A percentile compares a stretch with the other conserved stretches of the same genome.
Evolutionary conservation across 2,329 filamentous ascomycete genomes (phyloP).

Genomic region (Aureobasidium sp.): DNA sequence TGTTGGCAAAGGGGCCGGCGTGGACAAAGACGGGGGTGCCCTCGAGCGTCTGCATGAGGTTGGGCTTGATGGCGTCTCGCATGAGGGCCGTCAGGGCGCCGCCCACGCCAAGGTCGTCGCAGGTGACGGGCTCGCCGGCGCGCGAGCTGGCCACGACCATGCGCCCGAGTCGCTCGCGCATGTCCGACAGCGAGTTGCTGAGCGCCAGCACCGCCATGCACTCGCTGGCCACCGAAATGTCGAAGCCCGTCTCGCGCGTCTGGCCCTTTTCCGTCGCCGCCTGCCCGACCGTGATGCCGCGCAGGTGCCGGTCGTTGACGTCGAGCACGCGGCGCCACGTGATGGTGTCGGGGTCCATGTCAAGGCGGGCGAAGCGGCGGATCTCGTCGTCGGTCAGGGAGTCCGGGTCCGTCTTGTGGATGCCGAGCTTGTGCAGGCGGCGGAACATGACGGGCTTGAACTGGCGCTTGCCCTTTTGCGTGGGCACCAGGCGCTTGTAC

Average conservation of each 20-base stretch:
- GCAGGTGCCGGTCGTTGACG: constrained; percentile 91
- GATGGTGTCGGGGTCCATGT: constrained; percentile 94
- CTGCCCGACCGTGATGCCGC: constrained; percentile 80
- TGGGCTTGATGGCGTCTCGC: constrained; percentile 98
- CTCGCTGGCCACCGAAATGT: constrained; percentile 95
- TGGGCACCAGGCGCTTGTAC: constrained; percentile 79
- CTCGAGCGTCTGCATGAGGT: constrained; percentile 96
- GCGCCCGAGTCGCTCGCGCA: constrained; percentile 85
- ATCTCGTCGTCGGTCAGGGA: constrained; percentile 89
- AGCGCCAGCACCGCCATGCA: constrained; percentile 97
- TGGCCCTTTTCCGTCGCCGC: constrained; percentile 87
- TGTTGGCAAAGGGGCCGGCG: constrained; percentile 95
- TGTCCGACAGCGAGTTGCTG: constrained; percentile 77
- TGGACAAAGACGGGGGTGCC: constrained; percentile 97
- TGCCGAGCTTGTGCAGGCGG: constrained; percentile 89
- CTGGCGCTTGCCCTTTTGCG: constrained; percentile 79
- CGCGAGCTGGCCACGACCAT: constrained; percentile 93
- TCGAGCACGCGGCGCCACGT: constrained; percentile 95
- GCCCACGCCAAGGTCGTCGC: constrained; percentile 87
- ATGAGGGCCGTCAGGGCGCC: constrained; percentile 91
- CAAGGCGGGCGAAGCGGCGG: constrained; percentile 77
- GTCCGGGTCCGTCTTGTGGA: constrained; percentile 88
- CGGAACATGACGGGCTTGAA: constrained; percentile 91
- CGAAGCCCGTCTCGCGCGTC: constrained; percentile 83
- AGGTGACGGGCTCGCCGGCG: constrained; percentile 83